Evolutionary conservation across 192 early-diverging fungal genomes (phyloP).

Genomic region (Coemansia sp.): DNA sequence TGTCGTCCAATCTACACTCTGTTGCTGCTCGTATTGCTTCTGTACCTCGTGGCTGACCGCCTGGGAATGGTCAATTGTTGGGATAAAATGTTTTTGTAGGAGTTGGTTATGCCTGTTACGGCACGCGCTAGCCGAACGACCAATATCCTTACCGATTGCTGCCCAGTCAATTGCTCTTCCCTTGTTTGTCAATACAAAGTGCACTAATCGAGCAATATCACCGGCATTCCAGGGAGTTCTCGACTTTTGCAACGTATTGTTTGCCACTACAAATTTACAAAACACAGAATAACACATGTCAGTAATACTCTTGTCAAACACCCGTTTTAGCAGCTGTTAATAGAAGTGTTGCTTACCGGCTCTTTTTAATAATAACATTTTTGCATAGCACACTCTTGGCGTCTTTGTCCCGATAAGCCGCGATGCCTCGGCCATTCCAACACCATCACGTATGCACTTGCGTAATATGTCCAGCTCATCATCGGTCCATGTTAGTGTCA

Average conservation of each 20-base stretch:
- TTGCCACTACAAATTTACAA: background rate
- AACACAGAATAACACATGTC: background rate
- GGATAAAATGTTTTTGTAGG: too few species aligned
- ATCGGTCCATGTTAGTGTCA: background rate
- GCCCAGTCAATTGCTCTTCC: background rate
- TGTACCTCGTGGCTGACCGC: background rate
- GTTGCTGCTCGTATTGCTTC: too few species aligned
- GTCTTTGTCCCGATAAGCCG: too few species aligned
- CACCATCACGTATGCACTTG: background rate
- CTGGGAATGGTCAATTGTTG: background rate
- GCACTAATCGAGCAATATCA: background rate
- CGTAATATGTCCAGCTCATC: background rate
- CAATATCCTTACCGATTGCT: background rate
- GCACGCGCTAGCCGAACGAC: background rate
- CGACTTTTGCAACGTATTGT: background rate
- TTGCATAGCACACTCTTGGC: background rate
- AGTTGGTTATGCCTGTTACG: too few species aligned
- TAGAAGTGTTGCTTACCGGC: background rate
- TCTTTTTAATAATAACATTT: background rate
- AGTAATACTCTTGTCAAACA: background rate
- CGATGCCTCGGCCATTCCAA: too few species aligned
- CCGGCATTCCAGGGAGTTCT: background rate
- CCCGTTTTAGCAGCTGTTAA: background rate
- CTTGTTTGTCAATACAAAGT: background rate
- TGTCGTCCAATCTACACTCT: conserved; percentile 7